Conservation (phyloP, 768 basidiomycete genomes). For the Panaeolus papilionaceus region DNA sequence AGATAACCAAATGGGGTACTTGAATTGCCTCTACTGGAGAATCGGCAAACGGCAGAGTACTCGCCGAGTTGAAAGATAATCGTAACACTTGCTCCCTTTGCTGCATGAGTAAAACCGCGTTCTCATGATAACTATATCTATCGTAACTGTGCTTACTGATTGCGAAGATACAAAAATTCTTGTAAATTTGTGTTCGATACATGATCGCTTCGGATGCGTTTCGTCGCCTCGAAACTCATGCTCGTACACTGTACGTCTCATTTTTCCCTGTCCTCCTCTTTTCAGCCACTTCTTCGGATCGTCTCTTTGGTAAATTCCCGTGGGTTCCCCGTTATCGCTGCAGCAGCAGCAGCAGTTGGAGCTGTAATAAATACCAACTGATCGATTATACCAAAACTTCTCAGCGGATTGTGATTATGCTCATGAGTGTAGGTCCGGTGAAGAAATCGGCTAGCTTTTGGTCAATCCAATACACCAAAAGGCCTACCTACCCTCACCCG, state of each 20-base stretch:
- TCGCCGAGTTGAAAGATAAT: conserved; percentile 1
- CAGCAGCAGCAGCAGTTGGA: neutral
- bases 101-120: neutral
- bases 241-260: neutral
- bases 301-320: neutral
- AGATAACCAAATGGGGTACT: conserved; percentile 4
- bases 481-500: neutral
- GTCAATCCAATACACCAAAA: neutral
- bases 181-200: neutral
- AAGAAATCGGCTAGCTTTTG: neutral
- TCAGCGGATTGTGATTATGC: conserved; percentile 12
- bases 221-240: neutral
- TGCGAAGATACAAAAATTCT: neutral
- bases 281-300: conserved; percentile 9
- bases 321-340: neutral
- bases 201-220: neutral
- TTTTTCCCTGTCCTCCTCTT: neutral
- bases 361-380: neutral
- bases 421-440: conserved; percentile 11
- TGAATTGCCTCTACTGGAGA: neutral
- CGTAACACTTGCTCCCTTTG: neutral
- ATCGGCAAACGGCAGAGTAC: neutral
- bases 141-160: neutral
- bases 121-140: conserved; percentile 8
- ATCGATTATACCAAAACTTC: neutral